Evolutionary conservation across 176 grass and related monocot genomes (phyloP).

Genomic region (Bromus sterilis): DNA sequence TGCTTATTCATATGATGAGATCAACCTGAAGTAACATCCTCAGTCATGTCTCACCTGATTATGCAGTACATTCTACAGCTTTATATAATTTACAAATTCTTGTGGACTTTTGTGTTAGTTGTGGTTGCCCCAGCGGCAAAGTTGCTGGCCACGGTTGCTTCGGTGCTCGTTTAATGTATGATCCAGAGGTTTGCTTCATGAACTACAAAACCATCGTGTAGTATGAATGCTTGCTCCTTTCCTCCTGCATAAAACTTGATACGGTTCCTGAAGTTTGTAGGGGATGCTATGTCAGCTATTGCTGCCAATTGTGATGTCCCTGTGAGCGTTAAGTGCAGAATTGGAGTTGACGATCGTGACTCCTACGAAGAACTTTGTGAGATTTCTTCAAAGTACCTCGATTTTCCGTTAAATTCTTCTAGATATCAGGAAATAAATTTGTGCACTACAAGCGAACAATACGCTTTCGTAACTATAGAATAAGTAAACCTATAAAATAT

Average conservation of each 20-base stretch:
- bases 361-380: conserved; percentile 92
- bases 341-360: conserved; percentile 85
- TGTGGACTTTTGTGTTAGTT: conserved; percentile 49
- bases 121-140: conserved; percentile 86
- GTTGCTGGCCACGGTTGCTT: conserved; percentile 97
- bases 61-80: neutral
- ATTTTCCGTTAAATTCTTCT: neutral
- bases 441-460: neutral
- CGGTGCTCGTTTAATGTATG: conserved; percentile 84
- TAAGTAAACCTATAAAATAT: neutral
- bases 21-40: conserved; percentile 78
- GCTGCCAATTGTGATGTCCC: conserved; percentile 75
- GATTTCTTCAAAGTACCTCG: conserved; percentile 22
- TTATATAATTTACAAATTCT: neutral
- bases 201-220: neutral
- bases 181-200: conserved; percentile 71
- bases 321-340: conserved; percentile 93
- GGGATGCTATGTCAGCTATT: conserved; percentile 90
- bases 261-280: conserved; percentile 65
- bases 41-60: neutral
- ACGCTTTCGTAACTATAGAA: neutral
- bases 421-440: neutral
- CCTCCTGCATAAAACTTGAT: conserved; percentile 25
- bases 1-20: conserved; percentile 81
- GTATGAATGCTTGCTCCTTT: neutral